Percentiles rank a stretch among this genome's conserved stretches.
Evolutionary conservation across 2,329 filamentous ascomycete species (phyloP).

Genomic region (Pyrenophora tritici-repentis): DNA sequence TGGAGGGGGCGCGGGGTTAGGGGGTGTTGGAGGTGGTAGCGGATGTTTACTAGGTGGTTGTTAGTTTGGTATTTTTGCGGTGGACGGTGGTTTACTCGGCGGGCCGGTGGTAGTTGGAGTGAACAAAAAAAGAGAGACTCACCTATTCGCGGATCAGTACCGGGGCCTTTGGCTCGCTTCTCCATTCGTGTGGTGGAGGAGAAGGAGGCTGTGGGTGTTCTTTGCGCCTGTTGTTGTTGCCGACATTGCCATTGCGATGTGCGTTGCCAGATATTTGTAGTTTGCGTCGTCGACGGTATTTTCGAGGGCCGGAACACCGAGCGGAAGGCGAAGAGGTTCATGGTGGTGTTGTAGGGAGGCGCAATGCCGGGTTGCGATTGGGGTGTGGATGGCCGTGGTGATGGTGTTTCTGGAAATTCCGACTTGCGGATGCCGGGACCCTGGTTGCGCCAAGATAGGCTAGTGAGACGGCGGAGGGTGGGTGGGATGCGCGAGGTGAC

Average conservation of each 20-base stretch:
- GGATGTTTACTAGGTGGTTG: conserved; percentile 54
- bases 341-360: conserved; percentile 18
- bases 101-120: not conserved
- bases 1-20: conserved; percentile 76
- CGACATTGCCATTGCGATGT: conserved; percentile 16
- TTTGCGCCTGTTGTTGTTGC: conserved; percentile 2
- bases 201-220: conserved; percentile 29
- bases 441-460: conserved; percentile 4
- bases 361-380: not conserved
- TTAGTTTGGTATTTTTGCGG: not conserved
- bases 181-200: conserved; percentile 37
- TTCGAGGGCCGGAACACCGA: conserved; percentile 28
- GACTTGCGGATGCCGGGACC: not conserved
- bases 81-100: too few species aligned
- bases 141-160: conserved; percentile 42
- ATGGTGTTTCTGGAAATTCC: conserved; percentile 1
- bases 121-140: conserved; percentile 13
- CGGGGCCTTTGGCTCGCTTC: conserved; percentile 32
- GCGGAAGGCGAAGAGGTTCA: conserved; percentile 36
- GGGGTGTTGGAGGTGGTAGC: conserved; percentile 72
- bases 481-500: too few species aligned
- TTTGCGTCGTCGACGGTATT: conserved; percentile 12
- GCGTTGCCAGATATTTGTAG: conserved; percentile 11
- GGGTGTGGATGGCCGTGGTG: not conserved
- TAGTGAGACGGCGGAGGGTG: not conserved